Base-by-base conservation (phyloP, 2,329 filamentous ascomycete species). In the Cytospora leucostoma region DNA sequence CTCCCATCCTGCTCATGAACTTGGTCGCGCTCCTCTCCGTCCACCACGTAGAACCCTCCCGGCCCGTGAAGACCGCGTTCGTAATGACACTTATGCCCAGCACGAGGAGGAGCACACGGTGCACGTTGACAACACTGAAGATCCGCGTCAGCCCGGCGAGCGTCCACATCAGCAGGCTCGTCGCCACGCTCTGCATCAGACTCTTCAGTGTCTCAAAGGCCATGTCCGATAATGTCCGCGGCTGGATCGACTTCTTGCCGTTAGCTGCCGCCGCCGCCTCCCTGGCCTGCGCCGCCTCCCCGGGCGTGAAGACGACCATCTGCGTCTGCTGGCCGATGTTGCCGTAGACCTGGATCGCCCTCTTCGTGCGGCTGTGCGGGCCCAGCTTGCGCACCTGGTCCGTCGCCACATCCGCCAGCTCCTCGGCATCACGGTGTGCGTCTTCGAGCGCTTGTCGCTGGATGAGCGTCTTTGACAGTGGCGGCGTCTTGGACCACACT, bases 1-100 rank as follows among this genome's bases (percentile, higher is more conserved):
- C 87, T 11, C 94, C 94, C 15, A 98, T 78, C 13, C 88, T 83
- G 38, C 81, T 80, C 92, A 99, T 95, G 74, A 94, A 97, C 49
- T 82, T 88, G 17, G 84, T 84, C 1, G 93, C 92, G 65, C 86
- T 88, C 63, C 92, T 86, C 77, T 98, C 94, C 53, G 85, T 83
- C 90, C 91, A 97, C 93, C 93, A 98, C 2, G 84, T 81, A 70
- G 88, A 86, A 7, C 85, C 85, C 72, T 92, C 88, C 66, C 88
- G 86, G 13, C 89, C 91, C 0, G 90, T 88, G 71, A 93, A 86
- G 68, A 93, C 82, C 27, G 89, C 76, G 71, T 98, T 98, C 56
- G 87, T 82, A 12, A 92, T 71, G 13, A 87, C 75, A 71, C 93
- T 97, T 35, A 89, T 70, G 0, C 81, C 79, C 19, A 98, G 80